Conservation (phyloP, 23 red algal genomes). For the Agarophyton chilense region DNA sequence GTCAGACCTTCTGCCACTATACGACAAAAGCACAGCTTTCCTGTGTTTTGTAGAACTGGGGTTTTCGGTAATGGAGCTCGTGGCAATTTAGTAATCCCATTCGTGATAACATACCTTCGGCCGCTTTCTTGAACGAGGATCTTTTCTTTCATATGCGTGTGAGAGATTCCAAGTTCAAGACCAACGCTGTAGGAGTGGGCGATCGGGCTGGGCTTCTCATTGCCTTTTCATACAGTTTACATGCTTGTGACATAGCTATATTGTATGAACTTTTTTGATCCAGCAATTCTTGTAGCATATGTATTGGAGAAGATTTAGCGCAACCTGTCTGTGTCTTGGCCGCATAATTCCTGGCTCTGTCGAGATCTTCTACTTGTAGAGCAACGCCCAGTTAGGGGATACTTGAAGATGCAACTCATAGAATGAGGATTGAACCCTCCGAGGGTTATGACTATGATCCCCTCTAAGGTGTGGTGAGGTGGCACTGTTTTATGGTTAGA, state of each 20-base stretch:
- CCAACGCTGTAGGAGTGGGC: background rate
- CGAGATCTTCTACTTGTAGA: background rate
- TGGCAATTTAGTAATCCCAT: background rate
- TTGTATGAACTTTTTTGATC: background rate
- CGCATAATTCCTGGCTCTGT: background rate
- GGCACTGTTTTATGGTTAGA: too few species aligned
- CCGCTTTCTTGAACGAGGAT: background rate
- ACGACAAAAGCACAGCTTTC: background rate
- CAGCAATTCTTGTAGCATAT: background rate
- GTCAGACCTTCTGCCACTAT: too few species aligned
- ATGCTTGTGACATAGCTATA: too few species aligned
- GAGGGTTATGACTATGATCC: too few species aligned
- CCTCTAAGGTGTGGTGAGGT: too few species aligned
- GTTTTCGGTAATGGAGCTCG: background rate
- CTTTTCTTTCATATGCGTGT: background rate
- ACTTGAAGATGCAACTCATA: too few species aligned
- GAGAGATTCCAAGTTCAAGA: background rate
- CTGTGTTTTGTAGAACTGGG: background rate
- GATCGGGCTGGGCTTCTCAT: background rate
- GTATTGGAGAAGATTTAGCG: background rate
- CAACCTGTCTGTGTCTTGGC: background rate
- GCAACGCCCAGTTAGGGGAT: too few species aligned
- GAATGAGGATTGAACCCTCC: too few species aligned
- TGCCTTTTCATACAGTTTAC: background rate
- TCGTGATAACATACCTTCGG: background rate